Percentiles rank a stretch among this genome's conserved stretches.
These are phyloP conservation scores for California macrophylla DNA, from an alignment of 441 rosid species.

Conservation along the genomic window DNA sequence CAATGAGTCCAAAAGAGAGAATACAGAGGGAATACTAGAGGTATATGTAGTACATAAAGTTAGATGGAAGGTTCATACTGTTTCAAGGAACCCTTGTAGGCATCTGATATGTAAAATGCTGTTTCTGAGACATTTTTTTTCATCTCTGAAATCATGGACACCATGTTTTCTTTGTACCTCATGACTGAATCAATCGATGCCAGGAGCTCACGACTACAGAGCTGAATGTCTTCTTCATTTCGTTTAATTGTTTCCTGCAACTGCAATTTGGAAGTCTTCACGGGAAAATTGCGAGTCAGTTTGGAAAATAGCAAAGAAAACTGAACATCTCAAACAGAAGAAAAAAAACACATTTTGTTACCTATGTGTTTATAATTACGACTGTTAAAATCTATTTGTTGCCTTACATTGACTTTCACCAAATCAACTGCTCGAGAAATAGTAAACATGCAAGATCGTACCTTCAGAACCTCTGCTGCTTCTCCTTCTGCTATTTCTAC, in stretches of 20 bases:
- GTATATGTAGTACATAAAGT: not conserved
- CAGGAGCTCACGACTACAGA: constrained; percentile 42
- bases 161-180: constrained; percentile 53
- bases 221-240: constrained; percentile 55
- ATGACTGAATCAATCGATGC: constrained; percentile 51
- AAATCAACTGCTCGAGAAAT: not conserved
- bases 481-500: constrained; percentile 56
- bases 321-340: not conserved
- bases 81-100: constrained; percentile 31
- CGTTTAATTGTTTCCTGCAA: constrained; percentile 45
- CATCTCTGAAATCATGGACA: constrained; percentile 42
- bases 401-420: not conserved
- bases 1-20: not conserved
- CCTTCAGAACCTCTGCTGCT: constrained; percentile 59
- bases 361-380: not conserved
- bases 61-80: not conserved
- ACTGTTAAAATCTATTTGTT: not conserved
- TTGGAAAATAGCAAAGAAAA: not conserved
- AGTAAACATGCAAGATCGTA: constrained; percentile 13
- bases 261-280: constrained; percentile 38
- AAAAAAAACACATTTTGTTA: not conserved
- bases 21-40: not conserved
- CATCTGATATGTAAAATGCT: constrained; percentile 34
- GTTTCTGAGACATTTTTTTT: constrained; percentile 41
- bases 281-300: not conserved